phyloP scores from a whole-genome alignment of 2,329 filamentous ascomycete species.

The Pseudocercospora musae region DNA sequence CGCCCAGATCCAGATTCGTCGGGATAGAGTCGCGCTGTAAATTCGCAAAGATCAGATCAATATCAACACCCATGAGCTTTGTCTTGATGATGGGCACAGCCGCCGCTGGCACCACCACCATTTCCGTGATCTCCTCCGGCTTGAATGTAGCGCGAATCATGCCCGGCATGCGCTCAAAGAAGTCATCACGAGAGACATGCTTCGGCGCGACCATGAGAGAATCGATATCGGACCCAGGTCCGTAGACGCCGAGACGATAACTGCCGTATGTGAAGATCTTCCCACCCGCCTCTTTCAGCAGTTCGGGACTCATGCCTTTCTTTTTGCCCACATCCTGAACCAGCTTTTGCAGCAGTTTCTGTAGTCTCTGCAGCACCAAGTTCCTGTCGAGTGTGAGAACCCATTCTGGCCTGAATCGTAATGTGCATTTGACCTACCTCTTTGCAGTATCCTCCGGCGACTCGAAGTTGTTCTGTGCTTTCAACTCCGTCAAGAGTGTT shows the following conservation, averaged over 20 bases:
- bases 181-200: conserved; percentile 84
- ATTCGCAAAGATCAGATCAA: conserved; percentile 74
- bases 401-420: not conserved
- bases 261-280: conserved; percentile 96
- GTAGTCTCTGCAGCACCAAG: conserved; percentile 70
- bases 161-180: conserved; percentile 84
- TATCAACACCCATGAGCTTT: conserved; percentile 83
- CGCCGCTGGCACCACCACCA: conserved; percentile 81
- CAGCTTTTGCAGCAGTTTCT: conserved; percentile 79
- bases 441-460: conserved; percentile 75
- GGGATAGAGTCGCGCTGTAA: conserved; percentile 43
- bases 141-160: conserved; percentile 74
- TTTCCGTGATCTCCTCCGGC: conserved; percentile 74
- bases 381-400: conserved; percentile 50
- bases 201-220: conserved; percentile 89
- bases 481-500: conserved; percentile 77
- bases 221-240: conserved; percentile 96
- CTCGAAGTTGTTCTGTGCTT: conserved; percentile 89
- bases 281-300: conserved; percentile 80
- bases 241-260: conserved; percentile 89
- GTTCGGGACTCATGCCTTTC: conserved; percentile 69
- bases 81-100: conserved; percentile 98
- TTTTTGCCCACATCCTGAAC: conserved; percentile 74
- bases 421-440: conserved; percentile 54
- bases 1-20: conserved; percentile 68